A percentile compares a stretch with the other conserved stretches of the same genome.
phyloP scores from a whole-genome alignment of 2,329 filamentous ascomycete species.

The Verticillium albo-atrum region DNA sequence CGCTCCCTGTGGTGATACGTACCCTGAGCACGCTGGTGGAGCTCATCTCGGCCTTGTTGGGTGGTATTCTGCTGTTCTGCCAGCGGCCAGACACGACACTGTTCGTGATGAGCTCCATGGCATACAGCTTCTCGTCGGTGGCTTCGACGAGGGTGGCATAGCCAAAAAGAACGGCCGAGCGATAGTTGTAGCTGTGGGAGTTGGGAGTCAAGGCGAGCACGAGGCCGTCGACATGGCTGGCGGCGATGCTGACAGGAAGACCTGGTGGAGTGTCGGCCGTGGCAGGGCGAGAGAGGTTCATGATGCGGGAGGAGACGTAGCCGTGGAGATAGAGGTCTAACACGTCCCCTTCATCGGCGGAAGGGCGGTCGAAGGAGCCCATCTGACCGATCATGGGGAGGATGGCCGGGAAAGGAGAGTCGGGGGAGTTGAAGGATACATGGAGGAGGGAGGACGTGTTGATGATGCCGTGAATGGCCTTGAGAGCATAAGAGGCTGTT shows the following conservation, averaged over 20 bases:
- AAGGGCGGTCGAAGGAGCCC: slow-evolving; percentile 64
- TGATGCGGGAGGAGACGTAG: slow-evolving; percentile 74
- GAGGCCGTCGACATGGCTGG: slow-evolving; percentile 73
- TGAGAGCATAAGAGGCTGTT: slow-evolving; percentile 65
- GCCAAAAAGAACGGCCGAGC: slow-evolving; percentile 74
- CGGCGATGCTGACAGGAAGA: slow-evolving; percentile 67
- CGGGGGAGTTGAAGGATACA: slow-evolving; percentile 66
- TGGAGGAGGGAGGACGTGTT: slow-evolving; percentile 72
- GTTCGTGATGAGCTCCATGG: slow-evolving; percentile 75
- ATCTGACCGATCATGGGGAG: slow-evolving; percentile 86
- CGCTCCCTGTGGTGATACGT: slow-evolving; percentile 64
- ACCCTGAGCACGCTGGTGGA: slow-evolving; percentile 71
- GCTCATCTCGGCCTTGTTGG: slow-evolving; percentile 68
- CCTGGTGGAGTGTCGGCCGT: slow-evolving; percentile 32
- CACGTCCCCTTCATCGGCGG: slow-evolving; percentile 55
- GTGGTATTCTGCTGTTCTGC: slow-evolving; percentile 64
- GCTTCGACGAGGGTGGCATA: slow-evolving; percentile 65
- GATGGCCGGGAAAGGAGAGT: slow-evolving; percentile 68
- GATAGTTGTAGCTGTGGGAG: slow-evolving; percentile 83
- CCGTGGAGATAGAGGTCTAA: slow-evolving; percentile 80
- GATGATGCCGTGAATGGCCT: slow-evolving; percentile 70
- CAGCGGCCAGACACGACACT: slow-evolving; percentile 66
- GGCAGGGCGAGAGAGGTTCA: slow-evolving; percentile 50
- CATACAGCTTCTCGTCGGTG: slow-evolving; percentile 67
- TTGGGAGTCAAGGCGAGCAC: slow-evolving; percentile 77